Base-by-base conservation (phyloP, 768 basidiomycete genomes). In the Neoboletus brunneissimus region DNA sequence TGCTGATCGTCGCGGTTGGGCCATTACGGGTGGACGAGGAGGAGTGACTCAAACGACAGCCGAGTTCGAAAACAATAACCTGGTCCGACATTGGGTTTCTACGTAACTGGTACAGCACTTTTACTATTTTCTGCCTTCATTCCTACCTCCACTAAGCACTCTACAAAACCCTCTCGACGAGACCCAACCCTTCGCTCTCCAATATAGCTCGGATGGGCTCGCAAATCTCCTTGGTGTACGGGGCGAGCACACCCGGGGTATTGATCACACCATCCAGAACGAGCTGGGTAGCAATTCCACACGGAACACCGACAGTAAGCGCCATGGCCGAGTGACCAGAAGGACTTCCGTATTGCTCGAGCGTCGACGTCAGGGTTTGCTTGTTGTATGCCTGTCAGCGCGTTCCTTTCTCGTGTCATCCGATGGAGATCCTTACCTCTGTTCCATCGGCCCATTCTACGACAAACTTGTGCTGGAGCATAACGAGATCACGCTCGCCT, bases 391-490 rank as follows among this genome's bases (percentile, higher is more conserved):
- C 11, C 47, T 9, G 49, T 63, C 58, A 32, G 56, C 29, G 43
- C 40, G 13, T n/a, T n/a, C 34, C 40, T 13, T 57, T 18, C 22
- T 23, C 10, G 7, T 48, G n/a, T 25, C 41, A 29, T 34, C 16
- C 52, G 23, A 54, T 22, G 16, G 27, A 12, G 12, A 35, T 45
- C 64, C 81, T 50, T 57, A 86, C 88, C 75, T 81, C 76, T 47
- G 75, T 80, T 46, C 96, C 94, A 66, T 98, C 92, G 34, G 82
- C 79, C 83, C 89, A 90, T 69, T 94, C 87, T 37, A 98, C 87
- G 64, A 92, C 76, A 70, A 99, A 98, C 78, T 95, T 96, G 83
- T 99, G 96, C 76, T 98, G 96, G 52, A 99, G 85, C 87, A 98
- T 92, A 57, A 99, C 91, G 58, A 98, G 83, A 73, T 99, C 96